Base-by-base conservation (phyloP, 1,284 basidiomycete genomes). In the Cutaneotrichosporon sp. region DNA sequence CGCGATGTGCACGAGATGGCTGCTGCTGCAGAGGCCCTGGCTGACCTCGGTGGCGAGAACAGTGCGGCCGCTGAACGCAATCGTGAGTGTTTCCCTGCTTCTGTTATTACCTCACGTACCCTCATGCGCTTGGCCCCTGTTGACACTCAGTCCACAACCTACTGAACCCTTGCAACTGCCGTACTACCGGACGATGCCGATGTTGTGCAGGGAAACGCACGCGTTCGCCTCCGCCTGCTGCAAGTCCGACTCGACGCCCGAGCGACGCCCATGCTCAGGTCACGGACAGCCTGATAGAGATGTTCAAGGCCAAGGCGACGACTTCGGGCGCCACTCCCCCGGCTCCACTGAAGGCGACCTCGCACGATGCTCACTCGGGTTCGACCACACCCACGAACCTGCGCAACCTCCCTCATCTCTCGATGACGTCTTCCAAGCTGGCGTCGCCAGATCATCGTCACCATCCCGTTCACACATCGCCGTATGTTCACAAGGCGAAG, bases 161-260 rank as follows among this genome's bases (percentile, higher is more conserved):
- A 16, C 68, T 78, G 21, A 79, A 79, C 61, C 79, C 82, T 1
- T 83, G 83, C 66, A 66, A 75, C 32, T 85, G 84, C 71, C 80
- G 80, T 47, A 73, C 76, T 3, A 78, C 74, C 36, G 82, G 81
- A 0, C 70, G 72, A 0, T 85, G 84, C 72, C 77, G 76, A 62
- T 91, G 90, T 74, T 88, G 86, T 68, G 83, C 83, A 10, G 80
- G 82, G 16, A 77, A 74, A 51, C 67, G 58, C 38, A 30, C 50
- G 22, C 36, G 51, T 21, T 51, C 57, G 22, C 62, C 52, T 22
- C 55, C 62, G 22, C 52, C 64, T 30, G 46, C 32, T 16, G 22
- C 14, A 11, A 53, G 51, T 10, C 51, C 51, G 7, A n/a, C 58
- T 22, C 56, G 55, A 26, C 47, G 22, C 8, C 49, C 30, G 36